phyloP scores from a whole-genome alignment of 345 rosid genomes.

The Brassica nigra region DNA sequence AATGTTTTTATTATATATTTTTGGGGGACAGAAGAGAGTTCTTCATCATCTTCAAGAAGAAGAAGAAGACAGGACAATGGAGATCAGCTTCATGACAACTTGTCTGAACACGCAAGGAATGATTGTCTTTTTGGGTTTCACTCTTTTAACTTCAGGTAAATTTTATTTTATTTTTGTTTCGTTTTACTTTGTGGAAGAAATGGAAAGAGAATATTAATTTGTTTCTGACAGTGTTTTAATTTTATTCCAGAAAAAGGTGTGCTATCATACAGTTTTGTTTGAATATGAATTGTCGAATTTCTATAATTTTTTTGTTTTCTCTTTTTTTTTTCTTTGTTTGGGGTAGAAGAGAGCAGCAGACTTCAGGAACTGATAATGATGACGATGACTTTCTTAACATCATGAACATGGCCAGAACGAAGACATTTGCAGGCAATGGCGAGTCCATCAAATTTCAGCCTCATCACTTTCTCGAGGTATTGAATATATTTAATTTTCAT shows the following conservation, averaged over 20 bases:
- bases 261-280: constrained; percentile 41
- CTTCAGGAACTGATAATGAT: constrained; percentile 42
- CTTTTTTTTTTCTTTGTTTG: neutral
- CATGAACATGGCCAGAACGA: constrained; percentile 43
- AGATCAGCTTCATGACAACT: constrained; percentile 42
- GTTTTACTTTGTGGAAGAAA: constrained; percentile 12
- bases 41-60: constrained; percentile 39
- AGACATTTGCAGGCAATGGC: constrained; percentile 39
- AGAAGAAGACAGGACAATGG: constrained; percentile 45
- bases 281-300: constrained; percentile 37
- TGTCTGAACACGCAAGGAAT: constrained; percentile 45
- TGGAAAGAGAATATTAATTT: constrained; percentile 39
- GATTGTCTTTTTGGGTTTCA: constrained; percentile 46
- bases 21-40: constrained; percentile 41
- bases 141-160: constrained; percentile 41
- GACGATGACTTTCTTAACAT: constrained; percentile 42
- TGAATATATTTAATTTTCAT: constrained; percentile 2
- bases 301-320: neutral
- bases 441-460: constrained; percentile 43
- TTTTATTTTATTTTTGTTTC: neutral
- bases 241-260: constrained; percentile 36
- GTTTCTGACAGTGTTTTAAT: constrained; percentile 42
- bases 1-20: neutral
- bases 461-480: constrained; percentile 41
- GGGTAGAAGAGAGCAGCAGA: constrained; percentile 42